Percentiles rank a stretch among this genome's conserved stretches.
Conservation (phyloP, 352 stramenopile genomes). For the Phytophthora rubi region DNA sequence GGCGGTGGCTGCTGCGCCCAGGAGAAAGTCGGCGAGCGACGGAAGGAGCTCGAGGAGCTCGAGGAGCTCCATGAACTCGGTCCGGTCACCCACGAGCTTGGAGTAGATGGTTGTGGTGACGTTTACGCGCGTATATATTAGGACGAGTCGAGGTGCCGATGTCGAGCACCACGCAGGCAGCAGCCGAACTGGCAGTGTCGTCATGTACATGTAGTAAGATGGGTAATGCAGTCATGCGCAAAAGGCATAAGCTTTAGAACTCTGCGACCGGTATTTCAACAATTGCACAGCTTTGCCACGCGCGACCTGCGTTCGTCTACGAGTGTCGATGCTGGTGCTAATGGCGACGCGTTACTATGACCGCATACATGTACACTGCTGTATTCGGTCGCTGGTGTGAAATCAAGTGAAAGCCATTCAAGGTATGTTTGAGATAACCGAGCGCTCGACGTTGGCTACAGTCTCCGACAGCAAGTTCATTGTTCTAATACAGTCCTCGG, state of each 20-base stretch:
- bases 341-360: neutral
- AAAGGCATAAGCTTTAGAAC: conserved; percentile 9
- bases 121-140: conserved; percentile 33
- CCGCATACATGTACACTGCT: too few species aligned
- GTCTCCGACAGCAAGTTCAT: too few species aligned
- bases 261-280: neutral
- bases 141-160: conserved; percentile 7
- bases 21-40: conserved; percentile 32
- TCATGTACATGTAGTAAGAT: conserved; percentile 17
- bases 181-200: conserved; percentile 6
- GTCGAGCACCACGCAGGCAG: conserved; percentile 8
- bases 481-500: too few species aligned
- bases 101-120: conserved; percentile 12
- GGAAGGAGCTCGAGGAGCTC: conserved; percentile 27
- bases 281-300: conserved; percentile 1
- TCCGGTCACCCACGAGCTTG: conserved; percentile 20
- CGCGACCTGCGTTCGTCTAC: neutral
- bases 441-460: too few species aligned
- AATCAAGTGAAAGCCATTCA: too few species aligned
- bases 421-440: too few species aligned
- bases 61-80: conserved; percentile 29
- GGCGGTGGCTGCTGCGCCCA: conserved; percentile 16
- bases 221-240: conserved; percentile 13
- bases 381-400: too few species aligned
- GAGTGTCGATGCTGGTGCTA: neutral